Evolutionary conservation across 2,329 filamentous ascomycete genomes (phyloP), one percentile per base, ranked within the genome.

Genomic region (Diaporthe sp.): DNA sequence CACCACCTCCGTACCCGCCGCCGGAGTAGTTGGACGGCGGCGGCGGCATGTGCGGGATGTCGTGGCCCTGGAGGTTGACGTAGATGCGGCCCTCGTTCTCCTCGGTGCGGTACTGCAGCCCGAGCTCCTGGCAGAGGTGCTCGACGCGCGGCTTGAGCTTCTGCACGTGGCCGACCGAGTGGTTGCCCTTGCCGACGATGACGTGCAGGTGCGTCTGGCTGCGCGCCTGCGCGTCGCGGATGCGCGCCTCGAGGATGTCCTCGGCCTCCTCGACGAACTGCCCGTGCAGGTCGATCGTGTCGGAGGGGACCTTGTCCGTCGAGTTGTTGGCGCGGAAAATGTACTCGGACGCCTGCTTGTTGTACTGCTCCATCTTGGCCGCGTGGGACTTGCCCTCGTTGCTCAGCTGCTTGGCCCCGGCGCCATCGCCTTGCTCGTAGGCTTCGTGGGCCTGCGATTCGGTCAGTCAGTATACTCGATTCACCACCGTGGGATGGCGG

Each of bases 251-350:
- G 30, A 98, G 87, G 74, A 98, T 97, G 77, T 95, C 91, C 86
- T 98, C 95, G 7, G 97, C 97, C 86, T 98, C 97, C 82, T 98
- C 95, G 75, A 98, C 96, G 80, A 93, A 98, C 81, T 97, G 94
- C 3, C 97, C 97, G 83, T 99, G 97, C 64, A 99, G 88, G 85
- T 99, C 97, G 79, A 99, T 96, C 12, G 94, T 95, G 84, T 98
- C 96, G 54, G 87, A 87, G 22, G 91, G 89, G 13, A 97, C 93
- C 76, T 93, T 91, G 25, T 91, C 94, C 3, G 87, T 83, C 28
- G 94, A 92, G 82, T 98, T 98, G 87, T 98, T 98, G 85, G 96
- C 95, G 54, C 95, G 93, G 87, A 99, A 98, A 82, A 98, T 98
- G 84, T 91, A 97, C 75, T 98, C 94, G 75, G 94, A 95, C 1